These are phyloP conservation scores for Favolaschia claudopus DNA, from an alignment of 768 basidiomycete genomes.

Conservation along the genomic window DNA sequence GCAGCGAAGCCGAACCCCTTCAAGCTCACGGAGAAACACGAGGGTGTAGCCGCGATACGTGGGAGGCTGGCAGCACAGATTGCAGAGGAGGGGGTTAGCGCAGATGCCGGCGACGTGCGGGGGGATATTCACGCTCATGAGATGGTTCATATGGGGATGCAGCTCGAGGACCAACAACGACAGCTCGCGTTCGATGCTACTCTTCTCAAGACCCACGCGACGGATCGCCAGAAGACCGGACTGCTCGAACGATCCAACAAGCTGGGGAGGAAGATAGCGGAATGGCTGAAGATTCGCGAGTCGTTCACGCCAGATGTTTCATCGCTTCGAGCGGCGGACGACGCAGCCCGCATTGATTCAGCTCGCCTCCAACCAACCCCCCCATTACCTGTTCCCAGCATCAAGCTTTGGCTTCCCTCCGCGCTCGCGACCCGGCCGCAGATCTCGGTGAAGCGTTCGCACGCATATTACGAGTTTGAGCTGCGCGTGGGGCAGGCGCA, in stretches of 20 bases:
- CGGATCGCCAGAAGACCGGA: not conserved
- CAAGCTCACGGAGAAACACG: not conserved
- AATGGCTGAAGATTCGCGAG: constrained; percentile 1
- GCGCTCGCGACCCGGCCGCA: constrained; percentile 10
- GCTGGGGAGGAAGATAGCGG: not conserved
- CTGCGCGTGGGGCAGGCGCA: constrained; percentile 31
- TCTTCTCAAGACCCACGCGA: constrained; percentile 1
- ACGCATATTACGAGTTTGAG: constrained; percentile 28
- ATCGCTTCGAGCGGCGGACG: not conserved
- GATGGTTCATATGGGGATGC: constrained; percentile 15
- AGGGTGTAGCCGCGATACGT: constrained; percentile 14
- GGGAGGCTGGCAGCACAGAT: constrained; percentile 26
- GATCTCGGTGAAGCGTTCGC: not conserved
- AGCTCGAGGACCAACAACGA: constrained; percentile 28
- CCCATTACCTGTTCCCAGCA: not conserved
- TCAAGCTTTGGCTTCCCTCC: constrained; percentile 35
- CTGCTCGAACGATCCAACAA: constrained; percentile 2
- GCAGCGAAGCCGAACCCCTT: constrained; percentile 18
- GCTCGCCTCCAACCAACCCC: not conserved
- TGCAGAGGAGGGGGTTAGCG: not conserved
- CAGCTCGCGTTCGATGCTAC: not conserved
- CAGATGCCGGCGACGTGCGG: not conserved
- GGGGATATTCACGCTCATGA: not conserved
- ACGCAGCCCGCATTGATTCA: not conserved
- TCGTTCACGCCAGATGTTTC: not conserved